phyloP scores from a whole-genome alignment of 2,329 filamentous ascomycete genomes.

The Colletotrichum echinochloae region DNA sequence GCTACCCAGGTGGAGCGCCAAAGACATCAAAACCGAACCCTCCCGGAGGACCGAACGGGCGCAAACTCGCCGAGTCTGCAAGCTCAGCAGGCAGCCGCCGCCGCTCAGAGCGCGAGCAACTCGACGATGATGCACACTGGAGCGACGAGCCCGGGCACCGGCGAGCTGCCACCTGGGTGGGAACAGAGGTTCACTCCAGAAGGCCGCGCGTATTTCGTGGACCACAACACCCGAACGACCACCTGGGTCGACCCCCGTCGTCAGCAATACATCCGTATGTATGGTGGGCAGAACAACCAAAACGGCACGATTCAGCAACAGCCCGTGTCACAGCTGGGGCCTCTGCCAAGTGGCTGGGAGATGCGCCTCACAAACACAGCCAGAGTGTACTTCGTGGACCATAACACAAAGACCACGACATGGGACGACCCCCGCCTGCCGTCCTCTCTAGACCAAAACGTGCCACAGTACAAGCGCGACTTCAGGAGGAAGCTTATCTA shows the following conservation, averaged over 20 bases:
- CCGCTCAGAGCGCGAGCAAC: constrained; percentile 62
- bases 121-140: constrained; percentile 95
- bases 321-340: constrained; percentile 95
- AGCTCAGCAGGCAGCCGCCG: constrained; percentile 60
- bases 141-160: constrained; percentile 92
- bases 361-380: constrained; percentile 99
- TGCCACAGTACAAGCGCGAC: constrained; percentile 99
- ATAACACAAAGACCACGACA: constrained; percentile 99
- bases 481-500: constrained; percentile 98
- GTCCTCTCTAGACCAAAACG: constrained; percentile 96
- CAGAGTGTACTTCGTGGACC: constrained; percentile 97
- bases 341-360: constrained; percentile 97
- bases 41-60: constrained; percentile 95
- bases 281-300: constrained; percentile 85
- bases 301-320: constrained; percentile 95
- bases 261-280: constrained; percentile 99
- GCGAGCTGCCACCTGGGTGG: constrained; percentile 95
- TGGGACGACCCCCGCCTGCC: constrained; percentile 98
- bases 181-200: constrained; percentile 96
- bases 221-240: constrained; percentile 97
- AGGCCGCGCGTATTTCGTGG: constrained; percentile 95
- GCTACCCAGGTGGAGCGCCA: constrained; percentile 94
- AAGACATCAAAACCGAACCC: constrained; percentile 92
- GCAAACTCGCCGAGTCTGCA: constrained; percentile 87
- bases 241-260: constrained; percentile 98